phyloP scores from a whole-genome alignment of 1,139 yeast species.

The Pichia sorboxylosa region DNA sequence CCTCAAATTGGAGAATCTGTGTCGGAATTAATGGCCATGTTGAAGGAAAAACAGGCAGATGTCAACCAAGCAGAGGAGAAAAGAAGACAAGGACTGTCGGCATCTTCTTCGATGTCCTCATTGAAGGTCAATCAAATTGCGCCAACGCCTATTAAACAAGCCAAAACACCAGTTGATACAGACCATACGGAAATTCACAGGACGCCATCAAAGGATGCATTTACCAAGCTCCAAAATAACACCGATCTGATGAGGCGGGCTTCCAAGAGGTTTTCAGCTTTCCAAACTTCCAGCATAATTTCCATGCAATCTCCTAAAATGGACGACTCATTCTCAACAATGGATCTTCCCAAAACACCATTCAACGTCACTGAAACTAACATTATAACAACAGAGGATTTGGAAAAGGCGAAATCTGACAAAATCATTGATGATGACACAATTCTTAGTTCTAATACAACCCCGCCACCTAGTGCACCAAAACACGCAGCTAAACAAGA shows the following conservation, averaged over 20 bases:
- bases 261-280: slow-evolving; percentile 83
- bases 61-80: slow-evolving; percentile 3
- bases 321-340: not conserved
- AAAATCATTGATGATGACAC: slow-evolving; percentile 1
- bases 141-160: not conserved
- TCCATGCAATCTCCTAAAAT: slow-evolving; percentile 17
- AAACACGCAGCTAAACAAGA: not conserved
- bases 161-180: not conserved
- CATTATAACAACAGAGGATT: slow-evolving; percentile 10
- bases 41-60: slow-evolving; percentile 65
- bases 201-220: slow-evolving; percentile 35
- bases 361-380: slow-evolving; percentile 5
- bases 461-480: no score
- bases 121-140: not conserved
- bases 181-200: slow-evolving; percentile 5
- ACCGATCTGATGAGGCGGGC: slow-evolving; percentile 83
- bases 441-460: not conserved
- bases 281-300: slow-evolving; percentile 40
- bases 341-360: slow-evolving; percentile 11
- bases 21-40: slow-evolving; percentile 64
- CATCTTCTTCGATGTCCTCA: slow-evolving; percentile 5
- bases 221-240: slow-evolving; percentile 67
- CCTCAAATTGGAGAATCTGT: slow-evolving; percentile 85
- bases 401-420: slow-evolving; percentile 8
- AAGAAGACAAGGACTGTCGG: slow-evolving; percentile 1